Base-by-base conservation (phyloP, 2,329 filamentous ascomycete species). In the Colletotrichum echinochloae region DNA sequence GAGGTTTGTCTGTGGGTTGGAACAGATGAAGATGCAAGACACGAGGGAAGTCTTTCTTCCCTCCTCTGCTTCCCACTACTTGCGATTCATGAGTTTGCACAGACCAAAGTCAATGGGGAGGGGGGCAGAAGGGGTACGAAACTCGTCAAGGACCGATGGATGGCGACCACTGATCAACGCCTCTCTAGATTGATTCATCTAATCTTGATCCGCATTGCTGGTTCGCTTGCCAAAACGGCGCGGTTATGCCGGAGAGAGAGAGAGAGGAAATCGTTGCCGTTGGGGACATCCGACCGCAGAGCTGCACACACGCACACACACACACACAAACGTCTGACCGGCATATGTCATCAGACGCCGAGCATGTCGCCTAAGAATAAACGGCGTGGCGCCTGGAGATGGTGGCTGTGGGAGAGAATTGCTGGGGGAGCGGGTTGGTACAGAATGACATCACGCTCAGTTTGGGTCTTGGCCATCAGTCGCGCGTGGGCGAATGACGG, bases 161-260 rank as follows among this genome's bases (percentile, higher is more conserved):
- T 8, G 30, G 30, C n/a, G n/a, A n/a, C n/a, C n/a, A n/a, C n/a
- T n/a, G n/a, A n/a, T n/a, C n/a, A n/a, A n/a, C n/a, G n/a, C n/a
- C n/a, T n/a, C n/a, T n/a, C n/a, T n/a, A n/a, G n/a, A n/a, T n/a
- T n/a, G n/a, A n/a, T n/a, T n/a, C n/a, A n/a, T n/a, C 30, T 5
- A 4, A 33, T 33, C 23, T n/a, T 35, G 18, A 23, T 35, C 51
- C n/a, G 20, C 23, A 23, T 54, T n/a, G 30, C 9, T 54, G 30
- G 23, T 54, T 54, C 35, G 30, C 30, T 30, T 18, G 30, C 30
- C 46, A 20, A 44, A 33, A 18, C 39, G 54, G 26, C 61, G 60
- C 66, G 61, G 60, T 55, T 57, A 69, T 69, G 66, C 60, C 52
- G 60, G 57, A 26, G n/a, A n/a, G n/a, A n/a, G n/a, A n/a, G n/a